Evolutionary conservation across 495 filamentous ascomycete species (phyloP).

Genomic region (Sphaerosporella brunnea): DNA sequence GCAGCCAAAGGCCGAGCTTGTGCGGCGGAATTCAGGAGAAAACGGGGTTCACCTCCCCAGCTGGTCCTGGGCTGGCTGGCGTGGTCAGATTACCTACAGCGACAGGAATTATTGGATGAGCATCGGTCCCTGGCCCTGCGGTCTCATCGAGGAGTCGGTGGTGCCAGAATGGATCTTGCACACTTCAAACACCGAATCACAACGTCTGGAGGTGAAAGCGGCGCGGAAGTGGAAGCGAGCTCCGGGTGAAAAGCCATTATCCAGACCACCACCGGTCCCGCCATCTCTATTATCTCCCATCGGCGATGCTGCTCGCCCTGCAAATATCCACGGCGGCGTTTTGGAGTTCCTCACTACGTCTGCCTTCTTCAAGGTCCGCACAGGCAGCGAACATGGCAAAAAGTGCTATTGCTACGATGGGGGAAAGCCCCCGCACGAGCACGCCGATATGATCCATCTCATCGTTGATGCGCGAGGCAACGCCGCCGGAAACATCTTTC

Average conservation of each 20-base stretch:
- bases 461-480: neutral
- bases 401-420: neutral
- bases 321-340: neutral
- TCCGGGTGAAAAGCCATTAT: too few species aligned
- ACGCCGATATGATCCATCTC: neutral
- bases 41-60: neutral
- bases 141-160: neutral
- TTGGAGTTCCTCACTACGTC: neutral
- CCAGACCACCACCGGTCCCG: neutral
- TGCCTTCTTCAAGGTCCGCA: neutral
- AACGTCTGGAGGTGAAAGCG: neutral
- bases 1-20: neutral
- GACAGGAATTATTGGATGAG: neutral
- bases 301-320: neutral
- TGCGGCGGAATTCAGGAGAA: neutral
- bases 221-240: too few species aligned
- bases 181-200: neutral
- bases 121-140: neutral
- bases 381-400: neutral
- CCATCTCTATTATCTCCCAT: neutral
- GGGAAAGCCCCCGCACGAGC: neutral
- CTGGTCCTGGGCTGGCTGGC: constrained; percentile 5
- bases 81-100: neutral
- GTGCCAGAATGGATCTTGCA: neutral
- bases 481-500: neutral